Evolutionary conservation across 192 early-diverging fungal genomes (phyloP), one percentile per base, ranked within the genome.

Genomic region (Backusella liffmaniae): DNA sequence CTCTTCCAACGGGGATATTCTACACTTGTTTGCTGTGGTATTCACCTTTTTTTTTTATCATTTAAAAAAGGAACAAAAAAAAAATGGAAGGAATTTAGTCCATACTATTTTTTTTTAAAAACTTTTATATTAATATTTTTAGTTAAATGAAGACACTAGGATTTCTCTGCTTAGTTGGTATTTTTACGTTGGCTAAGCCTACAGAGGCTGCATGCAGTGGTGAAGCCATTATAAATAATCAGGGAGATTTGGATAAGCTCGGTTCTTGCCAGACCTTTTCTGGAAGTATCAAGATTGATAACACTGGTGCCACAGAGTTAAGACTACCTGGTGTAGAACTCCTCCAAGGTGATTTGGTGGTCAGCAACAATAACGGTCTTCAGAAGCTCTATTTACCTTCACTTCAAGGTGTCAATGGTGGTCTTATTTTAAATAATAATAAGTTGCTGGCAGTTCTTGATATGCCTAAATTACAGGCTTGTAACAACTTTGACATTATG

Each of bases 271-370:
- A 80, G 21, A 70, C 51, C 23, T 83, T 69, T 41, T 35, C n/a
- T 1, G 82, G 82, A n/a, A 80, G 49, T 35, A 73, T 83, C 32
- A 46, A 73, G 5, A 68, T 83, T 21, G 75, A 76, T n/a, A 69
- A 70, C 23, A 56, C 76, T 12, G 69, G 67, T 44, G 35, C 66
- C 7, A 13, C 56, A 4, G 69, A 72, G 26, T 3, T 81, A n/a
- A 73, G 41, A 21, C 23, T 81, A 21, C 34, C 49, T 46, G 73
- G 76, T 12, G 66, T 81, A 21, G 72, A 77, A 49, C 1, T 66
- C 0, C 5, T 81, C 6, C 69, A 74, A 34, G 80, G 80, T 16
- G 68, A 77, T 62, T 30, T 81, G n/a, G 23, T 78, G 4, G 46
- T 81, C 15, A 44, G 29, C 42, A 77, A 70, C 23, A 81, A 81